A percentile compares a stretch with the other conserved stretches of the same genome.
phyloP scores from a whole-genome alignment of 225 moss, liverwort and hornwort genomes.

The Marchantia paleacea region DNA sequence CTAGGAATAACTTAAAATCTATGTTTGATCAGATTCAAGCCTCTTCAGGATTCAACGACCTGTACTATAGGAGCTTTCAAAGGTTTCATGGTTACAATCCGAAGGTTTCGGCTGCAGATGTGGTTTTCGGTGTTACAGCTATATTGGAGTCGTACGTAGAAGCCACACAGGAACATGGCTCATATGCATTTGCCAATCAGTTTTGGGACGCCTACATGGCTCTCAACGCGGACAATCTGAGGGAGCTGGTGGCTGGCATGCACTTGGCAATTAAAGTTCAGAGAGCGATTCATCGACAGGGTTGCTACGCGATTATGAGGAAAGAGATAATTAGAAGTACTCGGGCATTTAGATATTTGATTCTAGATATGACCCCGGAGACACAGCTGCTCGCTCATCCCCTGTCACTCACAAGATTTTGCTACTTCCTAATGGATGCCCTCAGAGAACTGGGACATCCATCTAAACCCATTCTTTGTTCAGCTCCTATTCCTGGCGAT shows the following conservation, averaged over 20 bases:
- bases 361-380: conserved; percentile 47
- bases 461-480: conserved; percentile 83
- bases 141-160: conserved; percentile 53
- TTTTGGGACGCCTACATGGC: conserved; percentile 74
- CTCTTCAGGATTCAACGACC: conserved; percentile 65
- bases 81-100: conserved; percentile 78
- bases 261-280: conserved; percentile 90
- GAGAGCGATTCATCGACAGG: conserved; percentile 68
- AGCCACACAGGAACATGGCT: conserved; percentile 4
- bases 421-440: conserved; percentile 94
- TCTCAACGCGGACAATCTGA: conserved; percentile 62
- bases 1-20: conserved; percentile 65
- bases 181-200: conserved; percentile 49
- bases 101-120: conserved; percentile 92
- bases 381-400: conserved; percentile 86
- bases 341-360: conserved; percentile 63
- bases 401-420: conserved; percentile 76
- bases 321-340: conserved; percentile 75
- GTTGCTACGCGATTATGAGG: conserved; percentile 73
- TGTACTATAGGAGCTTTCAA: conserved; percentile 72
- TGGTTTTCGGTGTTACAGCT: conserved; percentile 80
- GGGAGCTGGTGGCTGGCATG: conserved; percentile 68
- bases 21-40: conserved; percentile 58
- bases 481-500: conserved; percentile 65
- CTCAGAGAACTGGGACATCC: conserved; percentile 80